Evolutionary conservation across 1,284 basidiomycete genomes (phyloP), one percentile per base, ranked within the genome.

Genomic region (Melampsora americana): DNA sequence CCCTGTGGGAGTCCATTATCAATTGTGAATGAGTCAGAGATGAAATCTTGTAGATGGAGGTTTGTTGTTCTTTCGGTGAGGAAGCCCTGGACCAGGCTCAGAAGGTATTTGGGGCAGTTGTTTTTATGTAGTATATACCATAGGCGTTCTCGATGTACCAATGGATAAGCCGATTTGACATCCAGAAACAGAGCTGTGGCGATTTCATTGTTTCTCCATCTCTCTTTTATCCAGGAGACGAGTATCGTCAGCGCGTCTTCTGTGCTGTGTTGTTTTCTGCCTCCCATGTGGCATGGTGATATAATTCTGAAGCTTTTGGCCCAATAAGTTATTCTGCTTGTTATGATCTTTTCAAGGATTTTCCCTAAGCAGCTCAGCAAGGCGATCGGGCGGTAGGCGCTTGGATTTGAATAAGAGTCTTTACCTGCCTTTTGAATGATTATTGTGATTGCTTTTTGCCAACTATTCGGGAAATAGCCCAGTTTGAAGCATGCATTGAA

Each of bases 131-230:
- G 26, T 20, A 44, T 53, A 11, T 70, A 12, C 6, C 23, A 32
- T 16, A 70, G 23, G 42, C 56, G n/a, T 35, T 32, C 5, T 5
- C 23, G 53, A 20, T 70, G 32, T 1, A 70, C 53, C 2, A 59
- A 70, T 5, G 69, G 69, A 23, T 61, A 70, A 1, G 69, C 69
- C 2, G 53, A 70, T 23, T 44, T 70, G 20, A 70, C 67, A n/a
- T n/a, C n/a, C n/a, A n/a, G n/a, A n/a, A n/a, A n/a, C n/a, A n/a
- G n/a, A n/a, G n/a, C n/a, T n/a, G 23, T 16, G 2, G 26, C 69
- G 6, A 30, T 32, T 61, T 70, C 62, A 11, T 59, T 59, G 26
- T 70, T 23, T 26, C n/a, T 9, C 69, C 69, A 69, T 39, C 50
- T 69, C n/a, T 28, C 14, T 35, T 60, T 56, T 39, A 69, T 42